Percentiles rank a stretch among this genome's conserved stretches.
Evolutionary conservation across 345 rosid species (phyloP).

Genomic region (Corchorus olitorius): DNA sequence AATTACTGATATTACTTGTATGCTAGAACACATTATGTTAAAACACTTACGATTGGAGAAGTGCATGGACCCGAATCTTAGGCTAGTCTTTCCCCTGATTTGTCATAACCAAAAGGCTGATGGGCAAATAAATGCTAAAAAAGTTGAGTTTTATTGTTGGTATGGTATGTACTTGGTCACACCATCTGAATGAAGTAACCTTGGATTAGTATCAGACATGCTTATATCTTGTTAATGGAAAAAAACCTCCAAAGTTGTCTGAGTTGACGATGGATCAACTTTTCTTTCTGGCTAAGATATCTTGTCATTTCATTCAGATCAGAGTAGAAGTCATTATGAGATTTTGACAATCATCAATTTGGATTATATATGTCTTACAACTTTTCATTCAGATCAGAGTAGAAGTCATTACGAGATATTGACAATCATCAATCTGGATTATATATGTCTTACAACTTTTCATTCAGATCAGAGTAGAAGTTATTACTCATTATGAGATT

Average conservation of each 20-base stretch:
- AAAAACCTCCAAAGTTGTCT: neutral
- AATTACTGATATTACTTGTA: slow-evolving; percentile 1
- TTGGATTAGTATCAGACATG: neutral
- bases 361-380: neutral
- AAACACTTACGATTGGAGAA: neutral
- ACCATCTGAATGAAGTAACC: neutral
- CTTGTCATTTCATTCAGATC: neutral
- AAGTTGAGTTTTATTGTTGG: neutral
- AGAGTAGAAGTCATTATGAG: neutral
- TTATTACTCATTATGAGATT: neutral
- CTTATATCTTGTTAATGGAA: neutral
- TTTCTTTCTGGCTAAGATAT: neutral
- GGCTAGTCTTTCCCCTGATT: neutral
- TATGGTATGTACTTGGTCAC: neutral
- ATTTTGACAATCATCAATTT: neutral
- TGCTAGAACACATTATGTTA: neutral
- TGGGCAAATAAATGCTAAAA: slow-evolving; percentile 13
- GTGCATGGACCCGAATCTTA: neutral
- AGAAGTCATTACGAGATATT: neutral
- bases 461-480: neutral
- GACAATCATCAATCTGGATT: neutral
- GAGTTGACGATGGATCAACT: neutral
- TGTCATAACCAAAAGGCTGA: neutral
- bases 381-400: neutral
- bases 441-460: neutral